Percentiles rank a stretch among this genome's conserved stretches.
phyloP scores from a whole-genome alignment of 441 rosid genomes.

The Syzygium malaccense region DNA sequence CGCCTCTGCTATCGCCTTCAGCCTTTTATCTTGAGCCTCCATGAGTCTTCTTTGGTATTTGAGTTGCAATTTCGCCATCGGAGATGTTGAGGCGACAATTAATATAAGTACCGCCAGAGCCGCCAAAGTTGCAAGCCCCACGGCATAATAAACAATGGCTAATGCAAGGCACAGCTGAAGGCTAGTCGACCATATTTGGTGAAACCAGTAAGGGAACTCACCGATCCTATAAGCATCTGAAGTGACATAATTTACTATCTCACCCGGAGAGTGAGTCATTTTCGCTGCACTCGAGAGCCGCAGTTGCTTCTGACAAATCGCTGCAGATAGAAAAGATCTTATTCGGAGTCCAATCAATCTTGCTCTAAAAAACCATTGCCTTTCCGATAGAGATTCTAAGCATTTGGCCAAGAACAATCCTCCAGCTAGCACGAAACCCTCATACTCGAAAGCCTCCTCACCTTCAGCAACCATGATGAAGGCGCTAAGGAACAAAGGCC shows the following conservation, averaged over 20 bases:
- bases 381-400: constrained; percentile 34
- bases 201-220: constrained; percentile 38
- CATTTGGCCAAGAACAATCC: constrained; percentile 43
- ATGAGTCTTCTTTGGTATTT: constrained; percentile 27
- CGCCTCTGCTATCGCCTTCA: constrained; percentile 34
- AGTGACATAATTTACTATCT: constrained; percentile 40
- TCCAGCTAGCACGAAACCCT: constrained; percentile 18
- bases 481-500: constrained; percentile 32
- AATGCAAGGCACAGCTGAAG: constrained; percentile 43
- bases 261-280: constrained; percentile 38
- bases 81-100: constrained; percentile 32
- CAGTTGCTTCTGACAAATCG: constrained; percentile 40
- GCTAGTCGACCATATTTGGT: constrained; percentile 46
- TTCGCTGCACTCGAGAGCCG: constrained; percentile 36
- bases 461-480: constrained; percentile 21
- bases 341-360: constrained; percentile 35
- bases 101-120: constrained; percentile 28
- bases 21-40: constrained; percentile 29
- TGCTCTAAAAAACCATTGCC: constrained; percentile 42
- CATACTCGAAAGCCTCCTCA: constrained; percentile 14
- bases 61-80: constrained; percentile 29
- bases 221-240: constrained; percentile 50
- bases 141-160: constrained; percentile 34
- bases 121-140: constrained; percentile 40
- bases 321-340: constrained; percentile 34